These are phyloP conservation scores for Ganoderma sinense DNA, from an alignment of 1,284 basidiomycete genomes.

Conservation along the genomic window DNA sequence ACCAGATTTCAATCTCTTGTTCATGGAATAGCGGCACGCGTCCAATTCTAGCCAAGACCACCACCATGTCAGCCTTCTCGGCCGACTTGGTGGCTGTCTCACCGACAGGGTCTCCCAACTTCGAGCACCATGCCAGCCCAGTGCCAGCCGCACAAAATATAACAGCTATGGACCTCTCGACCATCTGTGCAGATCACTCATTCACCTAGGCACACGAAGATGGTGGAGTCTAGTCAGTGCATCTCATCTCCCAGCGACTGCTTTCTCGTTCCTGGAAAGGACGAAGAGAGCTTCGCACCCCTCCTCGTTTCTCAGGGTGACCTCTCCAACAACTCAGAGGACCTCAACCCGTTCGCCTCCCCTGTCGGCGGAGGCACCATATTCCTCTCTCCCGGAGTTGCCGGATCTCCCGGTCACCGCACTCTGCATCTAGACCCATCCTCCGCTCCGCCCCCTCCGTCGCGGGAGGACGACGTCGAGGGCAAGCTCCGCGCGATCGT, in stretches of 20 bases:
- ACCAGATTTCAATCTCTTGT: neutral
- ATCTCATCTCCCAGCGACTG: constrained; percentile 4
- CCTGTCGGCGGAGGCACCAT: neutral
- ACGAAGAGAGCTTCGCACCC: constrained; percentile 7
- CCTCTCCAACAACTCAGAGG: neutral
- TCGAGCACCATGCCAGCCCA: neutral
- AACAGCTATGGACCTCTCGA: neutral
- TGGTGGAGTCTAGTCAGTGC: neutral
- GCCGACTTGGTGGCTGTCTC: neutral
- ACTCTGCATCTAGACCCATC: neutral
- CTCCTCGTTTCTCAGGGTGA: constrained; percentile 1
- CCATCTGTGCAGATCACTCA: neutral
- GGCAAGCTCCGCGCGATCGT: constrained; percentile 25
- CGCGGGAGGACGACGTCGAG: constrained; percentile 14
- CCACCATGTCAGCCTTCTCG: neutral
- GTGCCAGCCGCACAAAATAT: neutral
- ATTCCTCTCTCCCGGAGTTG: constrained; percentile 1
- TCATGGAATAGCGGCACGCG: neutral
- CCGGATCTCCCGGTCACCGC: neutral
- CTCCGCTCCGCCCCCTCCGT: neutral
- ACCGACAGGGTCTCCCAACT: neutral
- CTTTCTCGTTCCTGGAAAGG: neutral
- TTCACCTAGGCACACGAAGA: neutral
- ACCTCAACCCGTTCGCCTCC: constrained; percentile 6
- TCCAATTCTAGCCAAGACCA: neutral